Percentiles rank a stretch among this genome's conserved stretches.
Conservation (phyloP, 495 filamentous ascomycete genomes). For the Cercophora newfieldiana region DNA sequence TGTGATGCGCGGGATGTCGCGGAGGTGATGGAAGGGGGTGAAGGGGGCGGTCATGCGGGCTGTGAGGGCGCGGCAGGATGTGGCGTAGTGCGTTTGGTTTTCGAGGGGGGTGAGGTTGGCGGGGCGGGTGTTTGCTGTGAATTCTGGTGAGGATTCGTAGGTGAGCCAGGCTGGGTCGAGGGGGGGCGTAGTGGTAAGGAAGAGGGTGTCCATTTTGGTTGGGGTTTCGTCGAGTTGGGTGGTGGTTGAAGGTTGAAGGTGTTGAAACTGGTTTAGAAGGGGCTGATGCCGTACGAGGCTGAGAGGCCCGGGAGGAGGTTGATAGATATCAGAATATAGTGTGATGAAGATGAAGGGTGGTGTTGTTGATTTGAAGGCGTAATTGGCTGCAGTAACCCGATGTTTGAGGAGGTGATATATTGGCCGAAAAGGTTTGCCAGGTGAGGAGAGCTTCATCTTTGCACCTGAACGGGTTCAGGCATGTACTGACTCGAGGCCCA, state of each 20-base stretch:
- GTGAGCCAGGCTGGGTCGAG: constrained; percentile 21
- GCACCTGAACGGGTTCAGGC: too few species aligned
- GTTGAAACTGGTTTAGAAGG: neutral
- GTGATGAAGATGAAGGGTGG: too few species aligned
- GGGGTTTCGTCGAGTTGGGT: neutral
- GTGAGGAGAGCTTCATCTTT: neutral
- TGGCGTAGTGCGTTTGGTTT: constrained; percentile 17
- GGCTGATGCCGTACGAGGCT: neutral
- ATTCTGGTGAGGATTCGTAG: constrained; percentile 2
- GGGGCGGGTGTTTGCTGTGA: neutral
- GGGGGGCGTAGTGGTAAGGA: constrained; percentile 15
- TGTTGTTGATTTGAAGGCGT: neutral
- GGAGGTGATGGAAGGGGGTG: constrained; percentile 16
- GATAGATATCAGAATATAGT: too few species aligned
- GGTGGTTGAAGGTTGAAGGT: neutral
- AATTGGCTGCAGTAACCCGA: neutral
- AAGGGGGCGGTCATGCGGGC: constrained; percentile 8
- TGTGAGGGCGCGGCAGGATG: constrained; percentile 14
- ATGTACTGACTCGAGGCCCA: too few species aligned
- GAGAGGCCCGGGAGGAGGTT: too few species aligned
- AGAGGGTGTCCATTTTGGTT: constrained; percentile 11
- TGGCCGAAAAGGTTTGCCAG: too few species aligned
- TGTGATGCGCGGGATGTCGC: neutral
- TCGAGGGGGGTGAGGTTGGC: constrained; percentile 2
- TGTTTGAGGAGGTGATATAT: too few species aligned